Conservation (phyloP, 106 monocot genomes). For the Dendrobium huoshanense region DNA sequence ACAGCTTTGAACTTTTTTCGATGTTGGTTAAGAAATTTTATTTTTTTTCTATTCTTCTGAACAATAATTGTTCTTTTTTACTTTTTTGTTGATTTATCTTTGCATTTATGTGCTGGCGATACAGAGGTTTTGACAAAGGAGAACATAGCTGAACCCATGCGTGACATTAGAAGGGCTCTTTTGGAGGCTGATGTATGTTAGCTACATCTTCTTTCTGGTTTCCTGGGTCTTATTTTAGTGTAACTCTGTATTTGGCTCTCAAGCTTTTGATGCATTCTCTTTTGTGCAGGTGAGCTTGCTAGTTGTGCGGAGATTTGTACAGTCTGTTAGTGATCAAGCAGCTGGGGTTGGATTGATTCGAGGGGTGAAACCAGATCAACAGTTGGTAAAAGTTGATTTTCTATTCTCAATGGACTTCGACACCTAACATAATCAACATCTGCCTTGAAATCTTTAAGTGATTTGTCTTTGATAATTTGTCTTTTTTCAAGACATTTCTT, state of each 20-base stretch:
- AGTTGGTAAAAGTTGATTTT: constrained; percentile 41
- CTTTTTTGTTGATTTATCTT: neutral
- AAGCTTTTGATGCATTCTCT: neutral
- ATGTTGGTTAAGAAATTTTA: neutral
- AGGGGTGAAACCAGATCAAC: constrained; percentile 92
- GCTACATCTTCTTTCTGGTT: neutral
- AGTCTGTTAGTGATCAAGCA: constrained; percentile 75
- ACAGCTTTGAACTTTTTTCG: neutral
- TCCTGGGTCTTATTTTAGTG: neutral
- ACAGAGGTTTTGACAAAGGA: constrained; percentile 92
- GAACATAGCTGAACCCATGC: constrained; percentile 93
- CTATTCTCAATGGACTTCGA: too few relatives aligned
- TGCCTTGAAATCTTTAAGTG: too few relatives aligned
- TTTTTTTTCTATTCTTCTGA: neutral
- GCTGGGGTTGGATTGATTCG: constrained; percentile 71
- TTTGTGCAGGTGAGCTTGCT: constrained; percentile 74
- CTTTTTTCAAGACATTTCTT: too few relatives aligned
- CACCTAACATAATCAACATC: too few relatives aligned
- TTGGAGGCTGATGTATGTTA: constrained; percentile 86
- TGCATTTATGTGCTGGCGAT: constrained; percentile 5
- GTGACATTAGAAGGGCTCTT: constrained; percentile 90
- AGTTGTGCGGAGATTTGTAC: constrained; percentile 82
- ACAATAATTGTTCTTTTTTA: neutral
- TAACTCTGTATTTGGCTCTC: neutral
- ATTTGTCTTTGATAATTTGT: too few relatives aligned